Base-by-base conservation (phyloP, 768 basidiomycete species). In the Lactifluus volemus region DNA sequence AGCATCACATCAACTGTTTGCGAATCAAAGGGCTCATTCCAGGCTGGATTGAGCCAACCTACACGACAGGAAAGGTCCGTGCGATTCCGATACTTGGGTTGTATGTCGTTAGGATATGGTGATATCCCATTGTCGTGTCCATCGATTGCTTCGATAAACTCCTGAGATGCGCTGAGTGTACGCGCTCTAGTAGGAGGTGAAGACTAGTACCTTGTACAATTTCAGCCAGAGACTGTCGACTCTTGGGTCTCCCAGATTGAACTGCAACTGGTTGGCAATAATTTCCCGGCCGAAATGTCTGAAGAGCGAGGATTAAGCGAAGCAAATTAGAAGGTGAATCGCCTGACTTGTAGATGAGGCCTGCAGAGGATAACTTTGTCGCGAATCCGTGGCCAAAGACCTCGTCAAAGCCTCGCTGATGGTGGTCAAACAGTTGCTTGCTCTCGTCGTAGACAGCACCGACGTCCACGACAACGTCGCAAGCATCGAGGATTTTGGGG, bases 381-480 rank as follows among this genome's bases (percentile, higher is more conserved):
- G 74, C 75, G 70, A 89, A 93, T 10, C 89, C 92, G 65, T 88
- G 77, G 2, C 93, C 96, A 70, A 99, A 97, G 29, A 89, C 81
- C 70, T 96, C 89, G 6, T 77, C 78, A 72, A 99, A 99, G 0
- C 89, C 94, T 45, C 95, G 84, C 69, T 99, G 96, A 70, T 99
- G 96, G 70, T 99, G 96, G 73, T 99, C 96, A 71, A 92, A 99
- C 42, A 88, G 81, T 55, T 86, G 82, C 58, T 78, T 83, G 61
- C 75, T 75, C 68, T 85, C 83, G 58, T 96, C 92, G 72, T 98
- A 99, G 25, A 89, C 80, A 6, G 89, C 94, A 10, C 97, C 95
- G 53, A 99, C 94, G 70, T 99, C 96, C 25, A 98, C 92, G 34
- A 99, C 90, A 69, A 99, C 93, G 71, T 94, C 87, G 72, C 95